These are phyloP conservation scores for Aspergillus sojae DNA, from an alignment of 2,329 filamentous ascomycete species.

Conservation along the genomic window DNA sequence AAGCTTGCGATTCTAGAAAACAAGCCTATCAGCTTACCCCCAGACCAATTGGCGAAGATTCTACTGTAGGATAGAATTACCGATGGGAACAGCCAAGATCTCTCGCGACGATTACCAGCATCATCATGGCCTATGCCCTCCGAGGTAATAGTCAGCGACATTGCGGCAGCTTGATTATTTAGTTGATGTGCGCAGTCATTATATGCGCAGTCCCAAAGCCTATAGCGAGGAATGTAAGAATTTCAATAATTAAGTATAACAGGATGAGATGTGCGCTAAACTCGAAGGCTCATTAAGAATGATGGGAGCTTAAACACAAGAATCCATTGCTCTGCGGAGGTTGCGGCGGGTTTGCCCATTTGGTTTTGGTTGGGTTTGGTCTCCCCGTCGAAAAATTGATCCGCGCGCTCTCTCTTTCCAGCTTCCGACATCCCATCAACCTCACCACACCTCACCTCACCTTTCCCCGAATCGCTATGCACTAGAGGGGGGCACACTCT, in stretches of 20 bases:
- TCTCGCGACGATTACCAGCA: slow-evolving; percentile 43
- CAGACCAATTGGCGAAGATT: not conserved
- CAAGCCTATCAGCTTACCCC: slow-evolving; percentile 19
- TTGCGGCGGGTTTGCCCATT: slow-evolving; percentile 18
- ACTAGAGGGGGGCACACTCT: slow-evolving; percentile 20
- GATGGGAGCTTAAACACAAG: slow-evolving; percentile 1
- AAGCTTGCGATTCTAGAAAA: slow-evolving; percentile 74
- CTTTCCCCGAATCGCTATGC: slow-evolving; percentile 20
- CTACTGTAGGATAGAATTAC: slow-evolving; percentile 33
- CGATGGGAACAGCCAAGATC: slow-evolving; percentile 56
- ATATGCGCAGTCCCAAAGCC: not conserved
- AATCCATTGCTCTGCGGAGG: slow-evolving; percentile 7
- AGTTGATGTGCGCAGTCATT: not conserved
- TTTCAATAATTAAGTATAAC: not conserved
- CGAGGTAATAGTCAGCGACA: slow-evolving; percentile 23
- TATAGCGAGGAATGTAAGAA: not conserved
- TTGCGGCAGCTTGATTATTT: slow-evolving; percentile 15
- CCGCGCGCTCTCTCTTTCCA: slow-evolving; percentile 25
- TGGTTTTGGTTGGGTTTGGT: slow-evolving; percentile 4
- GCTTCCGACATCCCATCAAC: slow-evolving; percentile 16
- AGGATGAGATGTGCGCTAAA: not conserved
- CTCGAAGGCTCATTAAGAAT: not conserved
- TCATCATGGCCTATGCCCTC: slow-evolving; percentile 26
- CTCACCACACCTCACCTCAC: slow-evolving; percentile 19
- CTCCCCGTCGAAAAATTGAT: slow-evolving; percentile 40